Base-by-base conservation (phyloP, 78 protist genomes). In the Dictyostelium purpureum region DNA sequence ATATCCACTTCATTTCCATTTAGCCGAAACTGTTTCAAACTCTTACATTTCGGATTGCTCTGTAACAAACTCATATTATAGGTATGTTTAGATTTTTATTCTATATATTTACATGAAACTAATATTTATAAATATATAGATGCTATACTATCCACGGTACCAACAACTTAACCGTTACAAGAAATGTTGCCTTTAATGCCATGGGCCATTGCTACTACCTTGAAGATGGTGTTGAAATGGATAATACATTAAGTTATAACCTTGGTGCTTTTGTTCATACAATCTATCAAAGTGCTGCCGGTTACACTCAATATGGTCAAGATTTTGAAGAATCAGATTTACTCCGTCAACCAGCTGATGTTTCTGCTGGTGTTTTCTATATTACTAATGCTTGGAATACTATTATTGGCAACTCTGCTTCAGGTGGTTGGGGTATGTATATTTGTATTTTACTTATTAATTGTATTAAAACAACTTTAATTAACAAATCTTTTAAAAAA, bases 201-300 rank as follows among this genome's bases (percentile, higher is more conserved):
- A 87, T 54, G 37, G 97, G 97, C 2, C 95, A 92, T 65, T 92
- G 96, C 12, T 92, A 56, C 74, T 95, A 87, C 40, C n/a, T 95
- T n/a, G 97, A 95, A 59, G 94, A 87, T 87, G 97, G 97, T 42
- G 74, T 87, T 61, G 97, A 95, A 51, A 93, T 80, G 26, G 49
- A 90, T 40, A 94, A 94, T 73, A 77, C 43, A 6, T 16, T 95
- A 37, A 10, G 89, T 14, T 91, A 79, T 71, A 95, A 95, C 28
- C 33, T 95, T 18, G 96, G 73, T 10, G 74, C 96, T 0, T 94
- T 49, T n/a, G 82, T 94, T 21, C 77, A 89, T 3, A 88, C 91
- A 0, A 94, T 94, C 40, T 90, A 91, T 12, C 9, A 31, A 24
- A 83, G 95, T 1, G 93, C 89, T 0, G 79, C 90, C 9, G 96